phyloP scores from a whole-genome alignment of 2,329 filamentous ascomycete species.

The Anthostomella pinea region DNA sequence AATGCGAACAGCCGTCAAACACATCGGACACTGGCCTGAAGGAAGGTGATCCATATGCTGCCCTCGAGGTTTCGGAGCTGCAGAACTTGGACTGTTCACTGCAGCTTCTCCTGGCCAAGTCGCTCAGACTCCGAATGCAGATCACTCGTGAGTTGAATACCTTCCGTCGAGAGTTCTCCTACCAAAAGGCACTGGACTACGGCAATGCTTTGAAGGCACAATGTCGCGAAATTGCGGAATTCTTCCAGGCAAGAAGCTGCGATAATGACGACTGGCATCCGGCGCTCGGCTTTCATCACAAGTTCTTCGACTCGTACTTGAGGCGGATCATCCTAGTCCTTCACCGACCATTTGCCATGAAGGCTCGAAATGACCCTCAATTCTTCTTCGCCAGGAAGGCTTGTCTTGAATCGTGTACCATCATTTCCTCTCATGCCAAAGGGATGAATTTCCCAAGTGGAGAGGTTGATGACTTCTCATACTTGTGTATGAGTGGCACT shows the following conservation, averaged over 20 bases:
- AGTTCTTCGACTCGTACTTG: slow-evolving; percentile 26
- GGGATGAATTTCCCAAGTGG: slow-evolving; percentile 8
- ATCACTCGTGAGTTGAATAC: slow-evolving; percentile 22
- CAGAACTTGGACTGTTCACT: slow-evolving; percentile 21
- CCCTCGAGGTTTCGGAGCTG: not conserved
- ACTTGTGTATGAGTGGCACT: slow-evolving; percentile 17
- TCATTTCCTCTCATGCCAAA: slow-evolving; percentile 21
- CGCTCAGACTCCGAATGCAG: slow-evolving; percentile 18
- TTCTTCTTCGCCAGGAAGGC: slow-evolving; percentile 25
- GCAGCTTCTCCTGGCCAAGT: slow-evolving; percentile 21
- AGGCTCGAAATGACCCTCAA: slow-evolving; percentile 17
- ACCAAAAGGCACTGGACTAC: slow-evolving; percentile 15
- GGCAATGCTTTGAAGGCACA: slow-evolving; percentile 16
- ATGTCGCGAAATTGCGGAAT: slow-evolving; percentile 20
- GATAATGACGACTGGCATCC: not conserved
- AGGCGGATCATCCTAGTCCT: slow-evolving; percentile 23
- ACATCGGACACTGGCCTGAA: slow-evolving; percentile 17
- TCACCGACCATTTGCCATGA: slow-evolving; percentile 22
- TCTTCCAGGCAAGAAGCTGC: slow-evolving; percentile 11
- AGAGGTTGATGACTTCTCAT: slow-evolving; percentile 16
- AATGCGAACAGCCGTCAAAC: slow-evolving; percentile 18
- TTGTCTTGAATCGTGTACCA: slow-evolving; percentile 23
- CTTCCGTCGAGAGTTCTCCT: slow-evolving; percentile 5
- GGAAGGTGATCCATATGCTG: not conserved
- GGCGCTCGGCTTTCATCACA: slow-evolving; percentile 18